A percentile compares a stretch with the other conserved stretches of the same genome.
Evolutionary conservation across 23 red algal genomes (phyloP).

Genomic region (Gracilaria caudata): DNA sequence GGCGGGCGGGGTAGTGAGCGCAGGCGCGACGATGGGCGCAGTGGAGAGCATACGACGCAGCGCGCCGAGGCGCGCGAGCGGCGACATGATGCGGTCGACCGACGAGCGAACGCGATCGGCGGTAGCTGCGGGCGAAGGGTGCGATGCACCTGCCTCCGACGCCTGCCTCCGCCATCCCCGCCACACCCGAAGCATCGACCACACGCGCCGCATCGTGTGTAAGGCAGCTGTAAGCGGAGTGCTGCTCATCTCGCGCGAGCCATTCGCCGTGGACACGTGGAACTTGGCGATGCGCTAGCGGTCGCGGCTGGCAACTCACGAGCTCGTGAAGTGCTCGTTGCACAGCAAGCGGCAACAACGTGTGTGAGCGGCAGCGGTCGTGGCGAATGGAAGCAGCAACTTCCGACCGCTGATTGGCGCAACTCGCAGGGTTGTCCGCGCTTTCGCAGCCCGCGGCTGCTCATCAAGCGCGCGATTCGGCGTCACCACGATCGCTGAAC

Average conservation of each 20-base stretch:
- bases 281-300: too few relatives aligned
- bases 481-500: not conserved
- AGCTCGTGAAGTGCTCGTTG: not conserved
- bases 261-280: not conserved
- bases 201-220: not conserved
- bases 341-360: constrained; percentile 34
- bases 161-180: too few relatives aligned
- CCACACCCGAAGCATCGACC: not conserved
- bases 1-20: constrained; percentile 35
- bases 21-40: constrained; percentile 36
- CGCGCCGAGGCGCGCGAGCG: constrained; percentile 26
- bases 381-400: constrained; percentile 8
- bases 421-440: constrained; percentile 1
- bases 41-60: constrained; percentile 47
- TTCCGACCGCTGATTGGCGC: constrained; percentile 5
- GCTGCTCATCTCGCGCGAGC: too few relatives aligned
- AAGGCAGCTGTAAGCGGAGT: too few relatives aligned
- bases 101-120: constrained; percentile 3
- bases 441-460: not conserved
- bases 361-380: constrained; percentile 4
- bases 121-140: too few relatives aligned
- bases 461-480: not conserved
- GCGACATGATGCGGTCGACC: constrained; percentile 37
- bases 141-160: not conserved
- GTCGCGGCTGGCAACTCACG: too few relatives aligned